Evolutionary conservation across 192 early-diverging fungal species (phyloP), one percentile per base, ranked within the genome.

Genomic region (Backusella psychrophila): DNA sequence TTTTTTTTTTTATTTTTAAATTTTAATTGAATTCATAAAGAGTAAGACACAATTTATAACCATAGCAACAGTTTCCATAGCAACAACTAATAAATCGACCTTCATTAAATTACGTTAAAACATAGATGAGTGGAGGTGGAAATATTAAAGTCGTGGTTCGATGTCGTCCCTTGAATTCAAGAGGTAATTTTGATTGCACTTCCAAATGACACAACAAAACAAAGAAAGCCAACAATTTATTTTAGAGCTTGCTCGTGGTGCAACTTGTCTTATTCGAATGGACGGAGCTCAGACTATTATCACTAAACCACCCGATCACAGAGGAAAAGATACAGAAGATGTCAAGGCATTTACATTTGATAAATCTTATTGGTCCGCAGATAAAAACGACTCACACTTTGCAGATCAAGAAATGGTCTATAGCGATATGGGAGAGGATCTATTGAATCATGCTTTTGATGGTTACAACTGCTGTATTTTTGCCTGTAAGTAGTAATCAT

Each of bases 391-490:
- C 56, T 74, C 89, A 0, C 72, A 80, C 42, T 92, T 87, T 76
- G 94, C 95, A 44, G 87, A 89, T 73, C 96, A 97, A 68, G 78
- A 89, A 74, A 83, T 73, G 1, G 88, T 98, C 33, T 98, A 94
- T 80, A 85, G 89, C 38, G 90, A 92, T 36, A 83, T 96, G 26
- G 95, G 94, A 6, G 83, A 82, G 36, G 90, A 94, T 19, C 78
- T 98, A n/a, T 84, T 97, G 17, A 88, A 93, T 69, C 96, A 97
- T 78, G 92, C 96, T 1, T 91, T 98, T 67, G 87, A 86, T 12
- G 97, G 97, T 29, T 98, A 96, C 83, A 96, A 98, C 80, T 92
- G 90, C 68, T 96, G 95, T 82, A 91, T 98, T 38, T 96, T 98
- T 82, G 97, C 97, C 19, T 98, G 89, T 91, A 89, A 84, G 89